Evolutionary conservation across 805 yeast genomes (phyloP).

Genomic region (Scheffersomyces stipitis): DNA sequence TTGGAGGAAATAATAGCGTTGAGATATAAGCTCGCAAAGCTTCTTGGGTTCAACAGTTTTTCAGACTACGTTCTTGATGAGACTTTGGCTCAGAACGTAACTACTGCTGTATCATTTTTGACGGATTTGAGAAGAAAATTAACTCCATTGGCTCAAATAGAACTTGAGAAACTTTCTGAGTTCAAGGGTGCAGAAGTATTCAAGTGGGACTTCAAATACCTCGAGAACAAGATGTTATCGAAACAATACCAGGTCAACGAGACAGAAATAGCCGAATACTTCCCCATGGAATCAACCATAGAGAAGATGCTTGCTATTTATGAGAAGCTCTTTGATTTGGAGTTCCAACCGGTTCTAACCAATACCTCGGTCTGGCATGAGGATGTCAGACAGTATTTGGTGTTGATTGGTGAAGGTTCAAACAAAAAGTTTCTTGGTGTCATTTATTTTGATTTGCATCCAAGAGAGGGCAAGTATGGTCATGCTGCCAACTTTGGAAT

Average conservation of each 20-base stretch:
- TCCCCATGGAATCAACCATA: conserved; percentile 71
- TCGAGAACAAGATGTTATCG: conserved; percentile 64
- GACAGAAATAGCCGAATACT: conserved; percentile 69
- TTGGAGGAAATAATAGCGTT: conserved; percentile 58
- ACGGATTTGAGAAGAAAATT: conserved; percentile 60
- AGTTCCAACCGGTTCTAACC: conserved; percentile 51
- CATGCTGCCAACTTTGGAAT: conserved; percentile 88
- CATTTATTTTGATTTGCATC: conserved; percentile 78
- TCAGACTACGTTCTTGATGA: conserved; percentile 73
- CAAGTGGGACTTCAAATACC: conserved; percentile 73
- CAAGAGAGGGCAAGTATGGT: conserved; percentile 83
- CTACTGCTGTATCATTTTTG: conserved; percentile 60
- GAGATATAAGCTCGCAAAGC: conserved; percentile 60
- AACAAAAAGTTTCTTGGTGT: conserved; percentile 65
- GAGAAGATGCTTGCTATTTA: conserved; percentile 68
- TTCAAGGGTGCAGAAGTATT: conserved; percentile 51
- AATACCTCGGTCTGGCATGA: conserved; percentile 66
- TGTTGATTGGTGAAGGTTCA: conserved; percentile 57
- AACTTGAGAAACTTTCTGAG: conserved; percentile 45
- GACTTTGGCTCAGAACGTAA: conserved; percentile 74
- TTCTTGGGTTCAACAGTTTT: conserved; percentile 66
- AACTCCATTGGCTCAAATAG: conserved; percentile 57
- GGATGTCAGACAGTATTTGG: conserved; percentile 73
- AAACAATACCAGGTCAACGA: conserved; percentile 71
- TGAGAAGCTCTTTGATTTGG: conserved; percentile 66